Base-by-base conservation (phyloP, 2,329 filamentous ascomycete genomes). In the Phyllosticta capitalensis region DNA sequence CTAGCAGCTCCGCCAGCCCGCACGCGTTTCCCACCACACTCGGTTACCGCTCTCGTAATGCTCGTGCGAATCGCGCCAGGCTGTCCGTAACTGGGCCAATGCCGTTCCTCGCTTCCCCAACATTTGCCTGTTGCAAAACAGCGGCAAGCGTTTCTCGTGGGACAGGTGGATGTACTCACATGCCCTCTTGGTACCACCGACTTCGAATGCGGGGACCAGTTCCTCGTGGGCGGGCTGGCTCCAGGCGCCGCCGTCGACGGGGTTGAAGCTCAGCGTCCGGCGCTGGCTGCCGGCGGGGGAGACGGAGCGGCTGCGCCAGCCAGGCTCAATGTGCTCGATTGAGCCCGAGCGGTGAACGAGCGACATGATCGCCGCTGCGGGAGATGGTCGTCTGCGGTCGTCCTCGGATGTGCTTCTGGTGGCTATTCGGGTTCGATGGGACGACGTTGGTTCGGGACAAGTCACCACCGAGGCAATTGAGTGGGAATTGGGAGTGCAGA, bases 131-230 rank as follows among this genome's bases (percentile, higher is more conserved):
- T 38, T 38, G 30, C 30, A 38, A 38, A 38, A 38, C 30, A 38
- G 30, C 30, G 21, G 49, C 49, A 51, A 51, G 49, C 49, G 21
- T 9, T 28, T 38, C 21, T 17, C 7, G 38, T 14, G 17, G 17
- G 9, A 45, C 17, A 14, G 7, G 5, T 19, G 22, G 1, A 5
- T 9, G 52, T 48, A 71, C 78, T 68, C 70, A 82, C 80, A 65
- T 61, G 83, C 76, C 63, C 82, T 73, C 67, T 78, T 82, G 61
- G 74, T 71, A 60, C 75, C 78, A 62, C 76, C 75, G 28, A 84
- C 79, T 68, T 85, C 81, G 64, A 81, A 82, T 1, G 81, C 80
- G 55, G 71, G 73, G 17, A 76, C 69, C 9, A 75, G 71, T 63
- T 76, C 71, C 62, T 76, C 72, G 19, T 71, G 68, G 14, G 69